Evolutionary conservation across 2,329 filamentous ascomycete genomes (phyloP).

Genomic region (Sclerotinia minor): DNA sequence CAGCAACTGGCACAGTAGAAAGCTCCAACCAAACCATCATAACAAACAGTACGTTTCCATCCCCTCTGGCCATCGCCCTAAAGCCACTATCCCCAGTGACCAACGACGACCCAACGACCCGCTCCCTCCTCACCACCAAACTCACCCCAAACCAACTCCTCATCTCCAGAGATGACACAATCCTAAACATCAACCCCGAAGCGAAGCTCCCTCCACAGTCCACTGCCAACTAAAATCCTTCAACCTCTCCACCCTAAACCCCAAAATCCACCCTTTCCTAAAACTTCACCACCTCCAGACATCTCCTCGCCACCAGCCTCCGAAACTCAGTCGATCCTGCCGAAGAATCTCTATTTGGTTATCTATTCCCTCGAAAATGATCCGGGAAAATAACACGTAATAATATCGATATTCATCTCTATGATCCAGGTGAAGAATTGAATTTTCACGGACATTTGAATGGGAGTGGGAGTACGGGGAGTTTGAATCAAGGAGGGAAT

Average conservation of each 20-base stretch:
- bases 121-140: constrained; percentile 64
- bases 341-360: constrained; percentile 56
- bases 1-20: constrained; percentile 49
- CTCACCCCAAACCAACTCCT: constrained; percentile 58
- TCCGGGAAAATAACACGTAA: constrained; percentile 62
- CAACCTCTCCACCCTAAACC: constrained; percentile 45
- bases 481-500: constrained; percentile 53
- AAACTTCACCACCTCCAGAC: constrained; percentile 52
- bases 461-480: constrained; percentile 34
- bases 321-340: constrained; percentile 70
- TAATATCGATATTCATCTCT: constrained; percentile 60
- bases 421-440: constrained; percentile 73
- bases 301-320: constrained; percentile 65
- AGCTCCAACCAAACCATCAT: constrained; percentile 54
- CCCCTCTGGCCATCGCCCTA: background rate
- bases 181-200: constrained; percentile 59
- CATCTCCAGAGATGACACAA: constrained; percentile 65
- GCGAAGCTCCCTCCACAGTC: constrained; percentile 54
- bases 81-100: constrained; percentile 45
- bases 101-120: constrained; percentile 61
- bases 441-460: constrained; percentile 66
- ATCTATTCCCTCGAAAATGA: constrained; percentile 69
- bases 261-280: constrained; percentile 41
- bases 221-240: constrained; percentile 68
- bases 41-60: constrained; percentile 47